Base-by-base conservation (phyloP, 164 flowering plant genomes). In the Berberis thunbergii region DNA sequence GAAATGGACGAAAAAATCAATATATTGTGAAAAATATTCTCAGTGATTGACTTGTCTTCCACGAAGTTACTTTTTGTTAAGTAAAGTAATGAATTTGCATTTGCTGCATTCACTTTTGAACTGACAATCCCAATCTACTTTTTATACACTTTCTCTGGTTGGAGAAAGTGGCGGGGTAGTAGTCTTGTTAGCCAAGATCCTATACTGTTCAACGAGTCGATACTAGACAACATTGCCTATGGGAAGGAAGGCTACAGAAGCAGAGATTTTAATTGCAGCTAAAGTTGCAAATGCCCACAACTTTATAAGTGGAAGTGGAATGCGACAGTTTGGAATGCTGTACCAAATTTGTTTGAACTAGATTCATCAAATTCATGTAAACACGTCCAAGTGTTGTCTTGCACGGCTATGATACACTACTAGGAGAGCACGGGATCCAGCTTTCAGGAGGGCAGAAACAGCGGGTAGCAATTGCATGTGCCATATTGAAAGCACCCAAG, bases 361-460 rank as follows among this genome's bases (percentile, higher is more conserved):
- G 26, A 26, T 26, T 26, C 26, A 26, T 26, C 26, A 26, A 26
- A 26, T 26, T 26, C 26, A 26, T 26, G 26, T 26, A 26, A 26
- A 26, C 26, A 26, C 26, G 26, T 0, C 26, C 26, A 26, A 26
- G 26, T 26, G 26, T 26, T 26, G 26, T 26, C 26, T 26, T 26
- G 73, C 78, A 85, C 83, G 91, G 95, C 1, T 90, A 88, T 49
- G 86, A 91, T 1, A 86, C 93, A 1, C 3, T 75, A 59, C 93
- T 91, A 4, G 96, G 97, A 48, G 96, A 91, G 69, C 54, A 93
- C 68, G 96, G 96, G 41, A 73, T 80, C 43, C 97, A 91, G 50
- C 61, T 91, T 7, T 91, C 93, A 6, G 64, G 69, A 4, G 57
- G 66, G 49, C 66, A 63, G 45, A 63, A 63, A 49, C 66, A 63